These are phyloP conservation scores for Ceratobasidium sp. DNA, from an alignment of 1,284 basidiomycete species.

Conservation along the genomic window DNA sequence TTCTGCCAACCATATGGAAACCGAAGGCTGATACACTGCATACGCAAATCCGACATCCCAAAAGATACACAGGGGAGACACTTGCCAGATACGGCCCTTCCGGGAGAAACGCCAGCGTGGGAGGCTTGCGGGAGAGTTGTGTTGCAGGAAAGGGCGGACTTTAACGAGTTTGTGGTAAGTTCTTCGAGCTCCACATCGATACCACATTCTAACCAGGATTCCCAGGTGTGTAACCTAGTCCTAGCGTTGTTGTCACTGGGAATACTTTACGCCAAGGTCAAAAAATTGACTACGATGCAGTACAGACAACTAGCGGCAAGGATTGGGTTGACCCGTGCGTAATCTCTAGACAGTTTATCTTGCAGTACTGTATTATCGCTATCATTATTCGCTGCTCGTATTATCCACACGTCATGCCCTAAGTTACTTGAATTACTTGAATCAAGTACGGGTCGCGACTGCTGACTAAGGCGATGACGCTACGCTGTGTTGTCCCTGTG, in stretches of 20 bases:
- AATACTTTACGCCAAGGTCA: slow-evolving; percentile 76
- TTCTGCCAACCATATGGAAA: slow-evolving; percentile 94
- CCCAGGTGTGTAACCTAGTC: slow-evolving; percentile 71
- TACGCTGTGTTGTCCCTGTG: background rate
- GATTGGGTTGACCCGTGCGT: slow-evolving; percentile 65
- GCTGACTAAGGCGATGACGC: slow-evolving; percentile 25
- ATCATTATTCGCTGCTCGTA: slow-evolving; percentile 16
- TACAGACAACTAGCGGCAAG: slow-evolving; percentile 85
- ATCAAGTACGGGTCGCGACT: background rate
- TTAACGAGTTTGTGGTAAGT: slow-evolving; percentile 86
- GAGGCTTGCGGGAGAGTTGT: slow-evolving; percentile 89
- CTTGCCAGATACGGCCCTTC: slow-evolving; percentile 25
- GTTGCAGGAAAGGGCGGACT: slow-evolving; percentile 81
- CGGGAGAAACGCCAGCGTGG: slow-evolving; percentile 85
- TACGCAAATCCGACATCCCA: slow-evolving; percentile 51
- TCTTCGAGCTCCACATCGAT: background rate
- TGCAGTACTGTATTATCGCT: slow-evolving; percentile 24
- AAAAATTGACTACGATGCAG: slow-evolving; percentile 76
- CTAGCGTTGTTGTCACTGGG: slow-evolving; percentile 76
- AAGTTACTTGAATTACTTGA: background rate
- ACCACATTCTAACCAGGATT: background rate
- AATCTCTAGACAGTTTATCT: background rate
- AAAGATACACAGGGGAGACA: slow-evolving; percentile 30
- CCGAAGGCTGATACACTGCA: slow-evolving; percentile 85
- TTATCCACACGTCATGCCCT: background rate